Evolutionary conservation across 2,329 filamentous ascomycete species (phyloP).

Genomic region (Calonectria honghensis): DNA sequence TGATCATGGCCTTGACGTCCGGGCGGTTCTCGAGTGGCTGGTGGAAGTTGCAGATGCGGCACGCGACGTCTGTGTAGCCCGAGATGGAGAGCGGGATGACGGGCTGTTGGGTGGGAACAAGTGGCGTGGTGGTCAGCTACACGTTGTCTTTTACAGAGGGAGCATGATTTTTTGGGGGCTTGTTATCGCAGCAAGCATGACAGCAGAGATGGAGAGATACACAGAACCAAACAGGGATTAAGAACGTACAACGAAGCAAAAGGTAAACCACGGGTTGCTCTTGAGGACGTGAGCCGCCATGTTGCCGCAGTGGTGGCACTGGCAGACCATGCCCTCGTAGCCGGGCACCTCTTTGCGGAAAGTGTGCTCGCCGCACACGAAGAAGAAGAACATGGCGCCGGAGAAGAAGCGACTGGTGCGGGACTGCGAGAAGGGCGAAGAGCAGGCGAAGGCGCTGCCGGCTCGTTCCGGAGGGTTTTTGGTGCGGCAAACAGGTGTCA

Average conservation of each 20-base stretch:
- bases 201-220: background rate
- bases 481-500: background rate
- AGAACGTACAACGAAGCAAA: constrained; percentile 81
- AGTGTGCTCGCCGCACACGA: constrained; percentile 77
- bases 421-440: background rate
- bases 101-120: constrained; percentile 67
- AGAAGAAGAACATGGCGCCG: constrained; percentile 76
- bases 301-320: constrained; percentile 81
- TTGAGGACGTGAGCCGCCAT: constrained; percentile 77
- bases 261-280: constrained; percentile 84
- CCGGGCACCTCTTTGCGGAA: constrained; percentile 76
- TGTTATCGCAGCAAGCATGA: background rate
- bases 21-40: constrained; percentile 77
- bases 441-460: background rate
- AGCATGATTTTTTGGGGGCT: background rate
- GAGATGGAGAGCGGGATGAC: constrained; percentile 82
- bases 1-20: constrained; percentile 73
- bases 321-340: constrained; percentile 77
- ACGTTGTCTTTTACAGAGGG: background rate
- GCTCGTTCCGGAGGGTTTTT: background rate
- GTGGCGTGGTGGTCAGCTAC: constrained; percentile 45
- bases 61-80: constrained; percentile 81
- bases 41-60: constrained; percentile 85
- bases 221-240: background rate
- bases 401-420: background rate